Base-by-base conservation (phyloP, 2,329 filamentous ascomycete species). In the Tolypocladium sp. region DNA sequence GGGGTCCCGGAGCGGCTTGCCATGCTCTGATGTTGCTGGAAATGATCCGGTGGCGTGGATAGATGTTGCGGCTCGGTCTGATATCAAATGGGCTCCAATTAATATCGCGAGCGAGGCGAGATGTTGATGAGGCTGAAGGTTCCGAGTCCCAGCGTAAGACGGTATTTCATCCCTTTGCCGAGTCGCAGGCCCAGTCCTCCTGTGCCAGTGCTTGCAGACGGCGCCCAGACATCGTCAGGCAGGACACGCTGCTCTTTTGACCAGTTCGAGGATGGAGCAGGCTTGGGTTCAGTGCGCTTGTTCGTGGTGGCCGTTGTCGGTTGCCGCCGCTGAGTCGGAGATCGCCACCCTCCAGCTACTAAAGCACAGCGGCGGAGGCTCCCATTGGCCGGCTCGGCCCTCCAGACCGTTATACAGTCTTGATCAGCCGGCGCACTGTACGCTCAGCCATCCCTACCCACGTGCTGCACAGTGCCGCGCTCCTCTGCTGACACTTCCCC, bases 261-360 rank as follows among this genome's bases (percentile, higher is more conserved):
- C 38, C 17, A n/a, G 27, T n/a, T 27, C 33, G 30, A 22, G 49
- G 20, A 20, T 20, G 27, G 3, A 20, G 25, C 13, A 30, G 25
- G 25, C 44, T 15, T n/a, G 27, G 49, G 17, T 4, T 10, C 7
- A 10, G 17, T 3, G 20, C 30, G 30, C 7, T 22, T 35, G 30
- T 37, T 33, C 13, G 25, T 42, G 15, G 13, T 27, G 7, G 53
- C 38, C 30, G 17, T 53, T 57, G 57, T 59, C 57, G 58, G 60
- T 56, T 52, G 52, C 12, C 44, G 59, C 61, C 59, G 54, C 25
- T 12, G 37, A 10, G 54, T 59, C 70, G 70, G 70, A 72, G 69
- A 69, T 72, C 70, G 70, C 70, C 70, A 72, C 70, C 60, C 62
- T 66, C 66, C 20, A n/a, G 41, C 6, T 22, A 8, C 20, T 22